Conservation (phyloP, 73 alveolate species). For the Tetrahymena elliotti region DNA sequence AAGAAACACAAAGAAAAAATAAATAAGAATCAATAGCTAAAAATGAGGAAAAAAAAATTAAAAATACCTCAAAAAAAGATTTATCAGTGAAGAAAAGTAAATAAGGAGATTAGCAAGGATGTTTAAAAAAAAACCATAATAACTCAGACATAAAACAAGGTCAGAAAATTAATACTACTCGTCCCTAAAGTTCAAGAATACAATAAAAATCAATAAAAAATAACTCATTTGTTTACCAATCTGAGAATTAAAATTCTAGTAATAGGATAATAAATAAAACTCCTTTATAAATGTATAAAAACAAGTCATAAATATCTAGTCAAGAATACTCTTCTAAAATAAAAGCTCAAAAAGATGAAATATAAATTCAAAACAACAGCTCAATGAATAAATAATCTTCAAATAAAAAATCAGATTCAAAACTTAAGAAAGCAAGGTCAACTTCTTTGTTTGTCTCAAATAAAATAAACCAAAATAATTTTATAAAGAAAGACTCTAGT, state of each 20-base stretch:
- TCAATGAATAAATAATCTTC: neutral
- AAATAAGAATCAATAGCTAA: neutral
- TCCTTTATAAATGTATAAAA: neutral
- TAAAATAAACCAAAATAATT: neutral
- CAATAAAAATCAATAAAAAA: neutral
- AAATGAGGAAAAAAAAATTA: neutral
- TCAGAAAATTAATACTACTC: neutral
- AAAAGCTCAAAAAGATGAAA: neutral
- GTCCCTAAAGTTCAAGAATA: neutral
- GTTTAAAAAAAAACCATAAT: neutral
- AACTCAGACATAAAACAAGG: neutral
- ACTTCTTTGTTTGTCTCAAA: neutral
- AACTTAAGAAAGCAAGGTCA: neutral
- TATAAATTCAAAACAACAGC: neutral
- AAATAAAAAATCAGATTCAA: neutral
- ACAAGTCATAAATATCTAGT: neutral
- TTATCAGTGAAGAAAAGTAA: neutral
- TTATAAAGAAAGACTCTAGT: neutral
- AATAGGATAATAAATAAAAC: neutral
- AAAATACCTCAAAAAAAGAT: neutral
- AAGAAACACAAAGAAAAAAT: neutral
- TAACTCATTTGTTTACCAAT: neutral
- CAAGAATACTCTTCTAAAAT: neutral
- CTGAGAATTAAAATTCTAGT: neutral
- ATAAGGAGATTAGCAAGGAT: neutral